Conservation (phyloP, 495 filamentous ascomycete species). For the Coniosporium apollinis region DNA sequence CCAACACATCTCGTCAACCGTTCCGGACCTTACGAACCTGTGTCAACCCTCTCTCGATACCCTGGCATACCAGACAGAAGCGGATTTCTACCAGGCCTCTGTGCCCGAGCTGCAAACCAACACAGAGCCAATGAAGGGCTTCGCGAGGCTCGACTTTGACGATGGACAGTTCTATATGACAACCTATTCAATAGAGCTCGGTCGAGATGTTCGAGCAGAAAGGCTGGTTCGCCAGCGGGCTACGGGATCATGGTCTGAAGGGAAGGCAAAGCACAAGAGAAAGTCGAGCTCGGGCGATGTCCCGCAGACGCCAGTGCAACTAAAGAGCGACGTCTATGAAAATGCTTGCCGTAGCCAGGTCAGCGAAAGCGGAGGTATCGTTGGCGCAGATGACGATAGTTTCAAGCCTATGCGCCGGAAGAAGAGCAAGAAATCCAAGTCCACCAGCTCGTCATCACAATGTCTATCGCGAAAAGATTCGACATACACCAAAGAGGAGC, state of each 20-base stretch:
- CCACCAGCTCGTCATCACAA: conserved; percentile 3
- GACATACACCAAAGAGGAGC: too few species aligned
- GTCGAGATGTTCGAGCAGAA: conserved; percentile 36
- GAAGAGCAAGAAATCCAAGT: conserved; percentile 2
- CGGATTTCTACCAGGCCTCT: too few species aligned
- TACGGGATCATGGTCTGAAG: neutral
- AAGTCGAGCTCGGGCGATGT: conserved; percentile 2
- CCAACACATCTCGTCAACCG: too few species aligned
- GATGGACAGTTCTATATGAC: conserved; percentile 62
- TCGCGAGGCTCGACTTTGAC: conserved; percentile 52
- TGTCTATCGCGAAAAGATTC: conserved; percentile 5
- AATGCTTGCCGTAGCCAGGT: neutral
- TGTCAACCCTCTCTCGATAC: too few species aligned
- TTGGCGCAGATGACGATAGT: conserved; percentile 2
- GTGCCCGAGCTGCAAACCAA: too few species aligned
- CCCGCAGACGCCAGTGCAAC: neutral
- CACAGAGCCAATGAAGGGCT: too few species aligned
- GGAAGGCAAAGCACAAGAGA: too few species aligned
- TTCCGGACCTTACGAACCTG: too few species aligned
- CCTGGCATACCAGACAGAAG: too few species aligned
- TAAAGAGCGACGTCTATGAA: neutral
- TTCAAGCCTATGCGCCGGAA: neutral
- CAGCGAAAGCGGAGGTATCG: conserved; percentile 3
- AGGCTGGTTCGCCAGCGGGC: conserved; percentile 2
- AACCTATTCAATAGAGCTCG: conserved; percentile 46